A percentile compares a stretch with the other conserved stretches of the same genome.
Conservation (phyloP, 352 stramenopile species). For the Phytophthora ramorum region DNA sequence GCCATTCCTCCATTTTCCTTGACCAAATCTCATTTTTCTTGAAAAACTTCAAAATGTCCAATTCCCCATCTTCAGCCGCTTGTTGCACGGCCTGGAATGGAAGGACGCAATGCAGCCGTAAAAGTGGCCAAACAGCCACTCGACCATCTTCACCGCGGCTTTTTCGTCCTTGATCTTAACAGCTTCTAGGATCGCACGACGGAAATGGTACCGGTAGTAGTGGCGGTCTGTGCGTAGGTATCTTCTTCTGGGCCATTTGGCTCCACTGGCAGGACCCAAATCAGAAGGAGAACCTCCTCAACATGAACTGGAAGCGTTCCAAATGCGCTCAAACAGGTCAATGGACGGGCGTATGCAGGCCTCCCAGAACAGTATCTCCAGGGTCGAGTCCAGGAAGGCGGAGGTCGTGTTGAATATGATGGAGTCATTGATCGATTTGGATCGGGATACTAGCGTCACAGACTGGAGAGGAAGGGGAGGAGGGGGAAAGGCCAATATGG, state of each 20-base stretch:
- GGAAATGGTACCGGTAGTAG: slow-evolving; percentile 12
- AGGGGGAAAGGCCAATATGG: too few relatives aligned
- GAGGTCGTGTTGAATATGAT: too few relatives aligned
- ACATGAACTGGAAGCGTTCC: neutral
- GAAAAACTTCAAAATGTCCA: slow-evolving; percentile 4
- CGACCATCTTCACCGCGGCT: neutral
- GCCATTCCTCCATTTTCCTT: neutral
- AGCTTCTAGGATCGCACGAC: neutral
- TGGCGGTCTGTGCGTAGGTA: slow-evolving; percentile 7
- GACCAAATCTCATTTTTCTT: neutral
- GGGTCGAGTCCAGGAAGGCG: slow-evolving; percentile 11
- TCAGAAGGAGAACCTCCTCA: slow-evolving; percentile 1
- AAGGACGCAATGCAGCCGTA: slow-evolving; percentile 1
- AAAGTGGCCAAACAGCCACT: slow-evolving; percentile 12
- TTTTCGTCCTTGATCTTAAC: neutral
- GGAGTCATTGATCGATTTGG: too few relatives aligned
- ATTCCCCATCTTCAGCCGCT: neutral
- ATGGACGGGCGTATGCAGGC: slow-evolving; percentile 6
- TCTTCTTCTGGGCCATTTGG: slow-evolving; percentile 4
- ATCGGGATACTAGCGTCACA: too few relatives aligned
- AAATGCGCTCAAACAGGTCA: slow-evolving; percentile 2
- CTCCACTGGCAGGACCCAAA: neutral
- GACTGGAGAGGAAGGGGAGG: too few relatives aligned
- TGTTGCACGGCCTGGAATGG: neutral
- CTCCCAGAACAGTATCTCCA: slow-evolving; percentile 13